Evolutionary conservation across 352 stramenopile species (phyloP).

Genomic region (Peronospora farinosa): DNA sequence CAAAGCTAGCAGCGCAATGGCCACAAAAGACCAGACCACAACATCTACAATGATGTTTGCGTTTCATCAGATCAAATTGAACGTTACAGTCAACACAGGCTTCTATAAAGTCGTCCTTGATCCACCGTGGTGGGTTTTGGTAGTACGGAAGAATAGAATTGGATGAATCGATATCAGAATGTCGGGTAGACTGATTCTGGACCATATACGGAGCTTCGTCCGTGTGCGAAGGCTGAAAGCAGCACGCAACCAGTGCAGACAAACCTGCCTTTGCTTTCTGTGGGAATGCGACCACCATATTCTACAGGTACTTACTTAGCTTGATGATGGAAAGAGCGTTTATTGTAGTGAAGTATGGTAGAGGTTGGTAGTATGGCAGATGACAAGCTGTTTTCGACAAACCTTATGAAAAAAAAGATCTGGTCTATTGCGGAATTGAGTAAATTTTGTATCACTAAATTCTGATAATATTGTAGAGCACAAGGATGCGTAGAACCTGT

Average conservation of each 20-base stretch:
- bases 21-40: conserved; percentile 60
- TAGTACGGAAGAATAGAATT: conserved; percentile 32
- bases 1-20: conserved; percentile 35
- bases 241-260: conserved; percentile 46
- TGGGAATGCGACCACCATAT: conserved; percentile 16
- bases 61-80: conserved; percentile 57
- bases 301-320: background rate
- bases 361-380: background rate
- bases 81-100: conserved; percentile 41
- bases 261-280: conserved; percentile 32
- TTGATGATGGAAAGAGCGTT: background rate
- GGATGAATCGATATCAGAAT: conserved; percentile 11
- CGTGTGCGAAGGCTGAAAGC: conserved; percentile 42
- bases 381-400: too few species aligned
- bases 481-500: too few species aligned
- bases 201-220: conserved; percentile 40
- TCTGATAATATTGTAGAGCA: too few species aligned
- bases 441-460: too few species aligned
- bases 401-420: too few species aligned
- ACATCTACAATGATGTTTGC: conserved; percentile 60
- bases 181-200: conserved; percentile 20
- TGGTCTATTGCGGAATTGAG: too few species aligned
- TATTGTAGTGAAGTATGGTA: background rate
- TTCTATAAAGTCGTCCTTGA: conserved; percentile 50
- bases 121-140: conserved; percentile 47